phyloP scores from a whole-genome alignment of 2,329 filamentous ascomycete genomes.

The Emericellopsis atlantica region DNA sequence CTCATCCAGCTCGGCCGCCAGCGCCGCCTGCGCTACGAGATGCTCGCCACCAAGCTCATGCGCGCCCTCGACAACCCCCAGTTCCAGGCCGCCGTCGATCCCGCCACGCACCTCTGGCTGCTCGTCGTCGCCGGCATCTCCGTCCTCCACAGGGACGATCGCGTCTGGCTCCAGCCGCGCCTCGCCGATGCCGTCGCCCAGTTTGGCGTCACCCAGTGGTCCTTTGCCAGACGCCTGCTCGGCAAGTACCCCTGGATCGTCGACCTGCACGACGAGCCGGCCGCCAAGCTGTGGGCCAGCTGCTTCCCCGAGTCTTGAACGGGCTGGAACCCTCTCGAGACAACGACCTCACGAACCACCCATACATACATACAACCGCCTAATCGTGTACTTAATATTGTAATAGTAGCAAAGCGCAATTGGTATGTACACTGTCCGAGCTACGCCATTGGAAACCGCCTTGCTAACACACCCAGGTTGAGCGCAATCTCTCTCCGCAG shows the following conservation, averaged over 20 bases:
- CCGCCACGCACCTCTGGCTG: slow-evolving; percentile 4
- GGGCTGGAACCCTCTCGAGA: not conserved
- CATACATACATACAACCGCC: not conserved
- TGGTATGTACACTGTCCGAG: not conserved
- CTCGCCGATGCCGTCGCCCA: not conserved
- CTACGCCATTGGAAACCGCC: not conserved
- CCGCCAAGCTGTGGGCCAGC: slow-evolving; percentile 2
- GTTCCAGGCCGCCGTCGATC: slow-evolving; percentile 1
- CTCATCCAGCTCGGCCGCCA: slow-evolving; percentile 2
- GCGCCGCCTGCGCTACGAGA: slow-evolving; percentile 4
- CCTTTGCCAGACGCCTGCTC: slow-evolving; percentile 4
- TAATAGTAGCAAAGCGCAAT: not conserved
- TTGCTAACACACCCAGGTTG: slow-evolving; percentile 12
- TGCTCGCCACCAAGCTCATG: slow-evolving; percentile 1
- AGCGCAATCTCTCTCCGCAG: slow-evolving; percentile 12
- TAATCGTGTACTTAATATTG: too few relatives aligned
- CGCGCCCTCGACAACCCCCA: slow-evolving; percentile 3
- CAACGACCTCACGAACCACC: not conserved
- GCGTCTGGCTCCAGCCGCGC: slow-evolving; percentile 2
- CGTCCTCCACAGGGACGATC: slow-evolving; percentile 1
- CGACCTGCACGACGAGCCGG: slow-evolving; percentile 7
- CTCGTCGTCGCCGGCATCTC: slow-evolving; percentile 1
- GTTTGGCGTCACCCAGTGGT: slow-evolving; percentile 3
- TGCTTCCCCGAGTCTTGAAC: slow-evolving; percentile 1
- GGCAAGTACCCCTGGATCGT: slow-evolving; percentile 12